A percentile compares a stretch with the other conserved stretches of the same genome.
Evolutionary conservation across 345 rosid genomes (phyloP).

Genomic region (Brassica cretica): DNA sequence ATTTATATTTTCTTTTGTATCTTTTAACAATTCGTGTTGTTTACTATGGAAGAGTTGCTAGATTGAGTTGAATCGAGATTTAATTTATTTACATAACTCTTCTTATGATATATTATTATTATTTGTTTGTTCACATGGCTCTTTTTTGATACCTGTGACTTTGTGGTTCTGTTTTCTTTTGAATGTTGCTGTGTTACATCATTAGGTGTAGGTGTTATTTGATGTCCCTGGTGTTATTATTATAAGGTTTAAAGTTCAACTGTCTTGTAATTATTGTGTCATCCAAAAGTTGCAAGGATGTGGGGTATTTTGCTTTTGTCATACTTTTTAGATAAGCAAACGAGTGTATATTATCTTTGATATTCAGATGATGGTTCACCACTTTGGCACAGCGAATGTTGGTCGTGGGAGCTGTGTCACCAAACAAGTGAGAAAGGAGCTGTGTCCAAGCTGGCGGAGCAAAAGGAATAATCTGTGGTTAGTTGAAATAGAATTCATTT

Average conservation of each 20-base stretch:
- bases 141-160: background rate
- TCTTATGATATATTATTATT: background rate
- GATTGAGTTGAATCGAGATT: background rate
- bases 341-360: background rate
- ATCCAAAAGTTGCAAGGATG: background rate
- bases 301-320: background rate
- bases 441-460: background rate
- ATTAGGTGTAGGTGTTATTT: constrained; percentile 12
- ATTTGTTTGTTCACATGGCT: background rate
- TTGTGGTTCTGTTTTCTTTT: background rate
- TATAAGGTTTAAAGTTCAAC: background rate
- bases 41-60: background rate
- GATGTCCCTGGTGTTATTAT: background rate
- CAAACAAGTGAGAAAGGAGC: background rate
- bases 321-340: background rate
- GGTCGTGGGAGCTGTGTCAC: no score
- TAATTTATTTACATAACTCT: background rate
- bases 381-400: no score
- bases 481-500: background rate
- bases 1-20: background rate
- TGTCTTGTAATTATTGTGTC: background rate
- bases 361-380: constrained; percentile 1
- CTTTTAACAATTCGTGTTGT: background rate
- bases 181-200: background rate
- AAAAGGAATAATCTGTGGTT: background rate